Evolutionary conservation across 2,329 filamentous ascomycete species (phyloP), one percentile per base, ranked within the genome.

Genomic region (Chrysoporthe deuterocubensis): DNA sequence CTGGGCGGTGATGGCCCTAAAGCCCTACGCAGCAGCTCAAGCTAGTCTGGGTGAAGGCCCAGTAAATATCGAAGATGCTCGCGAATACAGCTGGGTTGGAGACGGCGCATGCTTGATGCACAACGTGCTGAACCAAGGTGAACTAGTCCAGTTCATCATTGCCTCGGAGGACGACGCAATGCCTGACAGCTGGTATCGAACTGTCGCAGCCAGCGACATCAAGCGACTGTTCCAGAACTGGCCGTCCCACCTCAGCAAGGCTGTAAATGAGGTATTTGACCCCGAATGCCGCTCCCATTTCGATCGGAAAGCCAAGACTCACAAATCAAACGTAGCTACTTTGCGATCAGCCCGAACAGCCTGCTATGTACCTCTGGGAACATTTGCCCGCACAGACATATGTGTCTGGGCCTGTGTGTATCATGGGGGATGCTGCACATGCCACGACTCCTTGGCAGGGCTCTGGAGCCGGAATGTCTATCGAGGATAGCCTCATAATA

Each of bases 291-390:
- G 9, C n/a, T 13, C 44, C 0, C 40, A 26, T 42, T 37, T 44
- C 60, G 3, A 65, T 54, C 46, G 26, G 26, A 26, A 26, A 26
- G 26, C 26, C 26, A 26, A 26, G 26, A 26, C 26, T 21, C 21
- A 21, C 21, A 21, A 21, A 21, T 21, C n/a, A 8, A 40, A 34
- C n/a, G 4, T 9, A 74, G 71, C 56, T 75, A 9, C 48, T 74
- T 18, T 74, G 73, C 44, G 40, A 70, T 7, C 11, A 72, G 52
- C 64, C 69, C 1, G 71, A 73, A n/a, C 71, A 75, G 1, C 21
- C 42, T 0, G 72, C 58, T 0, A 65, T 73, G 4, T 75, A 75
- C 43, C 68, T 75, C 1, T 75, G 72, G 72, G 73, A 75, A 6
- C 72, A 75, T 32, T 69, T 69, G 3, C 59, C 59, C 1, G 72